Conservation (phyloP, 352 stramenopile genomes). For the Globisporangium rhizosaccharum region DNA sequence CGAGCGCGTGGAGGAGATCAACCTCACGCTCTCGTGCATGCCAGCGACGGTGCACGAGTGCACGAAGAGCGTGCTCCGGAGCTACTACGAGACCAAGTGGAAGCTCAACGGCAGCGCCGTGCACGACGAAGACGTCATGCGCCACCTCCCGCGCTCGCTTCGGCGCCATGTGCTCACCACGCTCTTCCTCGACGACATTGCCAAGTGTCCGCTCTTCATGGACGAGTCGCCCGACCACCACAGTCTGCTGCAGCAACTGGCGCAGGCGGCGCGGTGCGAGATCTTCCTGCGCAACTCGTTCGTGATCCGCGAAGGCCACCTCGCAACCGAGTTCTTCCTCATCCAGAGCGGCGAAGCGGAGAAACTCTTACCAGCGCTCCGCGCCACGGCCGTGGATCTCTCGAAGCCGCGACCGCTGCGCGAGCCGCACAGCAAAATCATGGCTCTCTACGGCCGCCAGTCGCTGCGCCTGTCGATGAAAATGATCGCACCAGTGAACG, state of each 20-base stretch:
- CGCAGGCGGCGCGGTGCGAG: slow-evolving; percentile 32
- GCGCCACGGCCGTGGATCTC: slow-evolving; percentile 2
- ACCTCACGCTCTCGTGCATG: slow-evolving; percentile 46
- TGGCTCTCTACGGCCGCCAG: neutral
- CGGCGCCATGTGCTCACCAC: slow-evolving; percentile 22
- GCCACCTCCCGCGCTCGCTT: slow-evolving; percentile 43
- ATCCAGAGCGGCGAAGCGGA: slow-evolving; percentile 58
- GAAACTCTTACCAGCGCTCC: slow-evolving; percentile 33
- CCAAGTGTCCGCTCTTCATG: slow-evolving; percentile 25
- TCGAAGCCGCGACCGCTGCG: neutral
- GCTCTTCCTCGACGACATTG: slow-evolving; percentile 36
- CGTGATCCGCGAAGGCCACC: slow-evolving; percentile 45
- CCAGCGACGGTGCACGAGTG: slow-evolving; percentile 26
- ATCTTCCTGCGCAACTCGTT: slow-evolving; percentile 57
- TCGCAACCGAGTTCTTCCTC: slow-evolving; percentile 67
- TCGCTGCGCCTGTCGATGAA: neutral
- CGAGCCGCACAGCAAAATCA: neutral
- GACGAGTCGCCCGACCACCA: slow-evolving; percentile 3
- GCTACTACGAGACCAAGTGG: slow-evolving; percentile 72
- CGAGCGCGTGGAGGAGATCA: slow-evolving; percentile 58
- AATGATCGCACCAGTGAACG: neutral
- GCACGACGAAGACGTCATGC: slow-evolving; percentile 40
- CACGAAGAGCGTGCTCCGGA: slow-evolving; percentile 47
- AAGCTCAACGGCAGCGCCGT: slow-evolving; percentile 59
- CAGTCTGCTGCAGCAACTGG: slow-evolving; percentile 27